Percentiles rank a stretch among this genome's conserved stretches.
Conservation (phyloP, 1,284 basidiomycete species). For the Leccinum pachyderme region DNA sequence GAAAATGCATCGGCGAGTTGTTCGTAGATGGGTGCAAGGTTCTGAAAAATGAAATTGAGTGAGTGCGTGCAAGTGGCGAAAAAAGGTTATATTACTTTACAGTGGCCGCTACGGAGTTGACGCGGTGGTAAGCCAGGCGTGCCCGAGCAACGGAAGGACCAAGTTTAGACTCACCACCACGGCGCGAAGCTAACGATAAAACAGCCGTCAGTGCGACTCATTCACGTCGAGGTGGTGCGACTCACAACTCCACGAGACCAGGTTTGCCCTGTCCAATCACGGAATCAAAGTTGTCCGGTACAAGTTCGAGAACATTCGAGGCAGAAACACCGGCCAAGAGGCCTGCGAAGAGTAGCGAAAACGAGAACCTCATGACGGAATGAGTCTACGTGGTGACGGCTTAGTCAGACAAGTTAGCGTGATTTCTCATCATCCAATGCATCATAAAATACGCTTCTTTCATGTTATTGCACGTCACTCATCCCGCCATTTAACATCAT, state of each 20-base stretch:
- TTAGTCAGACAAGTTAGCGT: constrained; percentile 23
- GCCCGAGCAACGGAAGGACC: background rate
- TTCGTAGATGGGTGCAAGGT: constrained; percentile 86
- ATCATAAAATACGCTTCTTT: background rate
- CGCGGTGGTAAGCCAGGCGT: background rate
- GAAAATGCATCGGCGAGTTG: constrained; percentile 85
- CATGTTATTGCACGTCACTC: background rate
- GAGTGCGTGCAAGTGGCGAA: background rate
- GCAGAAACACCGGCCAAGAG: constrained; percentile 59
- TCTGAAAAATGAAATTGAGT: constrained; percentile 41
- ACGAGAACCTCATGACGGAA: constrained; percentile 58
- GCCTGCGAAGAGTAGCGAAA: constrained; percentile 56
- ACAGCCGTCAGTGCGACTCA: background rate
- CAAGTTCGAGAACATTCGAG: constrained; percentile 83
- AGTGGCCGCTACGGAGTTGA: constrained; percentile 61
- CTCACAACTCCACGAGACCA: constrained; percentile 88
- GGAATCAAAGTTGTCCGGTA: constrained; percentile 72
- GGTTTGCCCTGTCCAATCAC: constrained; percentile 76
- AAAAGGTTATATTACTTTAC: constrained; percentile 54
- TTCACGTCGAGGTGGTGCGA: constrained; percentile 16
- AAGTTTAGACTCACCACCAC: constrained; percentile 64
- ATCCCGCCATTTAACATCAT: constrained; percentile 11
- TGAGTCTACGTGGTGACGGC: constrained; percentile 14
- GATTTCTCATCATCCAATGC: constrained; percentile 30
- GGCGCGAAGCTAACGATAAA: constrained; percentile 62